Percentiles rank a stretch among this genome's conserved stretches.
Evolutionary conservation across 78 protist species (phyloP).

Genomic region (Chrysochromulina tobinii): DNA sequence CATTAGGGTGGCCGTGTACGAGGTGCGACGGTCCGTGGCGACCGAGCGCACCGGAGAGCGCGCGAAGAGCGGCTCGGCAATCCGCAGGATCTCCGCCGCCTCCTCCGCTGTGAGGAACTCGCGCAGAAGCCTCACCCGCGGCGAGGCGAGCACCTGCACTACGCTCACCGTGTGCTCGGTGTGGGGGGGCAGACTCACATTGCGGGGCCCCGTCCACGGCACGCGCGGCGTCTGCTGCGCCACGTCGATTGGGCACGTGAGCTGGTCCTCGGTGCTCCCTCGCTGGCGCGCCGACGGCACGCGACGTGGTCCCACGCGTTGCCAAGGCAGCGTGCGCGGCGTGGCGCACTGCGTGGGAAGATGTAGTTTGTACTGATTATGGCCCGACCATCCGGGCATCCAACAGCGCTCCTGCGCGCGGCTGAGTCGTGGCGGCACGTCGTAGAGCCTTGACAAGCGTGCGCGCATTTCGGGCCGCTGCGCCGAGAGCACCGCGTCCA

Average conservation of each 20-base stretch:
- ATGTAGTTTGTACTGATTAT: not conserved
- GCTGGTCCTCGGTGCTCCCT: not conserved
- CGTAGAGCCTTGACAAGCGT: not conserved
- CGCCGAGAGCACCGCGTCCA: not conserved
- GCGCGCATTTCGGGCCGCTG: not conserved
- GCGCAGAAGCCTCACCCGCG: constrained; percentile 16
- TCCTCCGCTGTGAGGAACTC: not conserved
- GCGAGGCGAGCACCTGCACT: not conserved
- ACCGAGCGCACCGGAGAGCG: constrained; percentile 9
- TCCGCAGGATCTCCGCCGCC: not conserved
- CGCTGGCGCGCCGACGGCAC: no score
- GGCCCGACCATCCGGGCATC: not conserved
- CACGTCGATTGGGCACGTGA: not conserved
- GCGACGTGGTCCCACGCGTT: not conserved
- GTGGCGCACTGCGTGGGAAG: not conserved
- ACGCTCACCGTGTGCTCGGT: not conserved
- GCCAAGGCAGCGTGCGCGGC: not conserved
- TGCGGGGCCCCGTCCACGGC: not conserved
- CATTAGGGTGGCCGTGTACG: not conserved
- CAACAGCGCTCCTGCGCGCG: constrained; percentile 19
- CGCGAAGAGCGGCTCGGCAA: not conserved
- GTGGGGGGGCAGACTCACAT: not conserved
- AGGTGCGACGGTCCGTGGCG: not conserved
- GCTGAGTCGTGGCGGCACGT: not conserved
- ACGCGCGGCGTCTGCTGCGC: not conserved